Conservation (phyloP, 2,329 filamentous ascomycete genomes). For the Aspergillus alliaceus region DNA sequence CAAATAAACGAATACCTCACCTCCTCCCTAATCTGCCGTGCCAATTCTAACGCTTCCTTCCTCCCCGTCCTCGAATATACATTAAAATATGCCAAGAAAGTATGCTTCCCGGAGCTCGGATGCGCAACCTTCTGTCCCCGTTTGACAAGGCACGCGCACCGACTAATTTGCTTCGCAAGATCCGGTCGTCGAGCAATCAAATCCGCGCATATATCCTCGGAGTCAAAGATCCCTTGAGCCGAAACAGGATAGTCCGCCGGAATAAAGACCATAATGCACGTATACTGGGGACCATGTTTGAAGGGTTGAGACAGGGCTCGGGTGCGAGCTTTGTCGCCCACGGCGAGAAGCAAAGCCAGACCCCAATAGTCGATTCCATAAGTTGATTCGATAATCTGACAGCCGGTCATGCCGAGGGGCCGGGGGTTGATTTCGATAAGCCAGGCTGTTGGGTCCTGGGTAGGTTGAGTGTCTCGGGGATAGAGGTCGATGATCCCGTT, state of each 20-base stretch:
- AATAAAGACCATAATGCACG: slow-evolving; percentile 2
- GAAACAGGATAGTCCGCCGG: not conserved
- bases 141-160: not conserved
- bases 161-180: not conserved
- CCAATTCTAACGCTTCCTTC: not conserved
- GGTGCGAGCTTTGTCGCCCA: not conserved
- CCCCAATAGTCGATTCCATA: slow-evolving; percentile 12
- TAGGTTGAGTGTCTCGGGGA: not conserved
- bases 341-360: not conserved
- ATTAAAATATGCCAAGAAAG: slow-evolving; percentile 6
- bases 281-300: slow-evolving; percentile 1
- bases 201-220: not conserved
- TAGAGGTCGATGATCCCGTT: not conserved
- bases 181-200: not conserved
- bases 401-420: not conserved
- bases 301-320: not conserved
- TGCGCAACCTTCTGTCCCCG: not conserved
- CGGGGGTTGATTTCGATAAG: slow-evolving; percentile 11
- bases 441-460: not conserved
- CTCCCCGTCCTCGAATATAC: not conserved
- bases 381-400: not conserved
- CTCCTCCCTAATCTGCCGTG: not conserved
- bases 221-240: not conserved
- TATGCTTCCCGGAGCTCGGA: not conserved
- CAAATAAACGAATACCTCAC: not conserved